These are phyloP conservation scores for Parietaria judaica DNA, from an alignment of 306 rosid species.

Conservation along the genomic window DNA sequence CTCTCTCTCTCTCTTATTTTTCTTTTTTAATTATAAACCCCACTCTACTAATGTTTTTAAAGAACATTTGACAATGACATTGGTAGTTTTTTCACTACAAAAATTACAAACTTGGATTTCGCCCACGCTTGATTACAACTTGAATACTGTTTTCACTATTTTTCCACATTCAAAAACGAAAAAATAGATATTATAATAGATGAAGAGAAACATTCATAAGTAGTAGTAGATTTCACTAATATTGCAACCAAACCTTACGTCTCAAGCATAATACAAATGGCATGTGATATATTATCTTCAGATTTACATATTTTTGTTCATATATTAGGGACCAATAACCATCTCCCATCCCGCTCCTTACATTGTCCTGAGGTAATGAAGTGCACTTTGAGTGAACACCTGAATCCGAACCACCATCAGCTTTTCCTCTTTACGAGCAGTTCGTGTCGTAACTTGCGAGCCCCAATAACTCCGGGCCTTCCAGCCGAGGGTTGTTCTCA, in stretches of 20 bases:
- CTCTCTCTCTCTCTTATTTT: too few species aligned
- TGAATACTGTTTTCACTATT: too few species aligned
- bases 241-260: constrained; percentile 43
- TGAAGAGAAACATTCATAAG: not conserved
- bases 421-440: constrained; percentile 53
- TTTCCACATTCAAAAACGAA: too few species aligned
- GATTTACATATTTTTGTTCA: constrained; percentile 30
- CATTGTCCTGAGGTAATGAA: constrained; percentile 26
- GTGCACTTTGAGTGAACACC: constrained; percentile 34
- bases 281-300: constrained; percentile 31
- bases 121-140: too few species aligned
- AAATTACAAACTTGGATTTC: too few species aligned
- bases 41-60: too few species aligned
- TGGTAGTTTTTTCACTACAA: too few species aligned
- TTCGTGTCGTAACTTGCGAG: constrained; percentile 88
- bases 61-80: too few species aligned
- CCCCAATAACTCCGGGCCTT: constrained; percentile 93
- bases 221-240: constrained; percentile 22
- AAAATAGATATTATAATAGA: too few species aligned
- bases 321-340: constrained; percentile 35
- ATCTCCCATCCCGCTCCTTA: constrained; percentile 41
- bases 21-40: too few species aligned
- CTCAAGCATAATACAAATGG: constrained; percentile 26
- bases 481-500: constrained; percentile 78
- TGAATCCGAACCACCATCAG: constrained; percentile 23